Percentiles rank a stretch among this genome's conserved stretches.
phyloP scores from a whole-genome alignment of 768 basidiomycete species.

The Russula dissimulans region DNA sequence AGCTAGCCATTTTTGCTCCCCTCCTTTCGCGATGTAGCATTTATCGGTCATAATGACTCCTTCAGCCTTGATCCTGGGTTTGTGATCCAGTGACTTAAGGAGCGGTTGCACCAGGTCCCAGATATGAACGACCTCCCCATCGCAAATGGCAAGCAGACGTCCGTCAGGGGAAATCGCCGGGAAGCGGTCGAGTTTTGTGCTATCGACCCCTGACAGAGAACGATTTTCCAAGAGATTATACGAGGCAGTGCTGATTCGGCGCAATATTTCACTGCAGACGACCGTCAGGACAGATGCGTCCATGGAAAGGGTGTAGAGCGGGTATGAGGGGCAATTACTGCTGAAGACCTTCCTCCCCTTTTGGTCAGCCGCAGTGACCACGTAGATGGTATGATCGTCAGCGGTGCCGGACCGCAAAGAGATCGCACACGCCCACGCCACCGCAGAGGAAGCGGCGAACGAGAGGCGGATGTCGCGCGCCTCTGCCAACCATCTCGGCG shows the following conservation, averaged over 20 bases:
- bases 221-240: neutral
- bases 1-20: neutral
- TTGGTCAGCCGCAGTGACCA: slow-evolving; percentile 1
- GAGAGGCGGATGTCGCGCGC: neutral
- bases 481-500: slow-evolving; percentile 2
- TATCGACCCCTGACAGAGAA: neutral
- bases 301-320: slow-evolving; percentile 2
- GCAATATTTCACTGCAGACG: slow-evolving; percentile 2
- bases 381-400: neutral
- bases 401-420: neutral
- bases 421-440: neutral
- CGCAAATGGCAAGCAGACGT: slow-evolving; percentile 5
- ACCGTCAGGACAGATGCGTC: slow-evolving; percentile 5
- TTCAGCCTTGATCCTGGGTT: neutral
- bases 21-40: slow-evolving; percentile 7
- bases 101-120: slow-evolving; percentile 6
- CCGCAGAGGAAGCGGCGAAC: slow-evolving; percentile 1
- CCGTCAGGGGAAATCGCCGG: slow-evolving; percentile 7
- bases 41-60: neutral
- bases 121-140: slow-evolving; percentile 4
- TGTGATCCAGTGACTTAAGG: neutral
- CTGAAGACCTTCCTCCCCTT: slow-evolving; percentile 4
- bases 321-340: slow-evolving; percentile 2
- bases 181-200: slow-evolving; percentile 4
- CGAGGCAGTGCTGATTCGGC: neutral